Evolutionary conservation across 140 eudicot species (phyloP), one percentile per base, ranked within the genome.

Genomic region (Bidens hawaiensis): DNA sequence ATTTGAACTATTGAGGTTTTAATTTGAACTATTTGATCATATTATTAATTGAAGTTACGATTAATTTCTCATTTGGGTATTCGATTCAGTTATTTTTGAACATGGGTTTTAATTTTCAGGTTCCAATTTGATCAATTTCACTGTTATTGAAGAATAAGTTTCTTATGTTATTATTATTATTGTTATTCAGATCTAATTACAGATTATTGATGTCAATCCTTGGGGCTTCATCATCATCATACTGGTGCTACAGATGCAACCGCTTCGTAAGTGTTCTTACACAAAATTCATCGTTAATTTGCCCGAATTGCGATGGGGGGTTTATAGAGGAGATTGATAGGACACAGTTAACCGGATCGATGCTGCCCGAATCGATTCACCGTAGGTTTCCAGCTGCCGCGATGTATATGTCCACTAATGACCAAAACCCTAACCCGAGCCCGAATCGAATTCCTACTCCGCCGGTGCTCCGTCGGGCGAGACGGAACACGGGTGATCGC

Each of bases 311-410:
- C 64, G 50, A 42, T 67, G 73, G 73, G 1, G 85, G 82, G 2
- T 80, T 80, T 60, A 18, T 80, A 43, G 85, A 80, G 30, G 73
- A 71, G 41, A 71, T 87, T 33, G 78, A 78, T 0, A 38, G 70
- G 9, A 74, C 90, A 25, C 65, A 40, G 8, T 18, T 34, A 16
- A 10, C 69, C 47, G 64, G 80, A 27, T 53, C 91, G 8, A 40
- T 64, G 6, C 50, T 78, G 1, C 41, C 91, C 11, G 88, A 78
- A 16, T 81, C 93, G 3, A 78, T 79, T 2, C 86, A 79, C 5
- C 88, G 76, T 34, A 85, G 95, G 24, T 85, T 85, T 21, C 90
- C 90, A 3, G 79, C 94, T 0, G 85, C 94, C 7, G 87, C 83
- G 5, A 88, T 88, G 96, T 78, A 85, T 13, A 38, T 38, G 45